Percentiles rank a stretch among this genome's conserved stretches.
These are phyloP conservation scores for Schwanniomyces vanrijiae DNA, from an alignment of 805 yeast genomes.

Conservation along the genomic window DNA sequence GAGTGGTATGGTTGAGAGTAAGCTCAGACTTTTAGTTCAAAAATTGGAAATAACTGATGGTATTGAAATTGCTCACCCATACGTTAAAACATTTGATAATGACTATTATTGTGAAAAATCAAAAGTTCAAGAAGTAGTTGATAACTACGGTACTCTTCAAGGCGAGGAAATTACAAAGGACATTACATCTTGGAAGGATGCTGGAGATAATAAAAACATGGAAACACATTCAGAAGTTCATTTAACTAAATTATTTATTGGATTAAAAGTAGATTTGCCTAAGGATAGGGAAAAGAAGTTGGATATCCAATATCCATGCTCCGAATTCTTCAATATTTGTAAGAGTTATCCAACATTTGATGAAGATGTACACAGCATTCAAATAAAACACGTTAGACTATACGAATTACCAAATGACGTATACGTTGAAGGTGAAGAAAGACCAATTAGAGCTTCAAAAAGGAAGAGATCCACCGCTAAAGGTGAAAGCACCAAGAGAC, in stretches of 20 bases:
- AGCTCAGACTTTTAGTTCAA: constrained; percentile 74
- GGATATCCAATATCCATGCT: constrained; percentile 86
- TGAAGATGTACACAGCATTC: constrained; percentile 56
- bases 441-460: constrained; percentile 62
- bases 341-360: constrained; percentile 70
- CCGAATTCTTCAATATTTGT: constrained; percentile 82
- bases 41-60: constrained; percentile 80
- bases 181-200: constrained; percentile 7
- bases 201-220: constrained; percentile 11
- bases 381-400: constrained; percentile 63
- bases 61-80: constrained; percentile 86
- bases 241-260: constrained; percentile 77
- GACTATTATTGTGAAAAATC: constrained; percentile 45
- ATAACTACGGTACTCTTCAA: constrained; percentile 59
- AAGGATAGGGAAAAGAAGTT: constrained; percentile 53
- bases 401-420: constrained; percentile 85
- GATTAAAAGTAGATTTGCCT: constrained; percentile 54
- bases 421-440: constrained; percentile 68
- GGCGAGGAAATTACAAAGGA: constrained; percentile 46
- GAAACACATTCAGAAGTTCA: constrained; percentile 40
- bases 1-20: constrained; percentile 92
- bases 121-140: constrained; percentile 56
- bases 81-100: constrained; percentile 69
- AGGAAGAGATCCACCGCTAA: constrained; percentile 27
- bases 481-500: constrained; percentile 17